Conservation (phyloP, 1,139 yeast genomes). For the Taiozyma onychis region DNA sequence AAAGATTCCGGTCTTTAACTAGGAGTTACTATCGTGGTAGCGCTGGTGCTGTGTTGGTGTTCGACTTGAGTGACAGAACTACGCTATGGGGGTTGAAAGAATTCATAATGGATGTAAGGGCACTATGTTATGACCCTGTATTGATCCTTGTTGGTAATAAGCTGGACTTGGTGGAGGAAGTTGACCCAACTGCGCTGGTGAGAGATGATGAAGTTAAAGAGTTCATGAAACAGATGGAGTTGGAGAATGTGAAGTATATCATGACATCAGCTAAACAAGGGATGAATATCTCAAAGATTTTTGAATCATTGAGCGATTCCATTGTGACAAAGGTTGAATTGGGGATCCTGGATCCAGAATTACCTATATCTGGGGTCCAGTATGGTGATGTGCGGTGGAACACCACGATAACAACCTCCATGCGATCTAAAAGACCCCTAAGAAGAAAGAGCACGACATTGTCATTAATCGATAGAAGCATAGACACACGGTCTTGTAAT, state of each 20-base stretch:
- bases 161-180: constrained; percentile 29
- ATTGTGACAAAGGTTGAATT: constrained; percentile 38
- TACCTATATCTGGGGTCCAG: constrained; percentile 38
- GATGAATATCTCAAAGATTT: constrained; percentile 55
- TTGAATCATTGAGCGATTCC: constrained; percentile 37
- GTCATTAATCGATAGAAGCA: constrained; percentile 1
- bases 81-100: constrained; percentile 43
- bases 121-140: constrained; percentile 34
- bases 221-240: constrained; percentile 18
- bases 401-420: constrained; percentile 3
- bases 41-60: constrained; percentile 76
- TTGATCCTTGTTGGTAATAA: constrained; percentile 46
- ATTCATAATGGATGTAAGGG: constrained; percentile 44
- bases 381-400: constrained; percentile 41
- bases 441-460: constrained; percentile 3
- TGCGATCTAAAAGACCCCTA: neutral
- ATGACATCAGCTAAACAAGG: constrained; percentile 50
- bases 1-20: constrained; percentile 64
- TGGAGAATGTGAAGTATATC: constrained; percentile 28
- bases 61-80: constrained; percentile 56
- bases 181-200: constrained; percentile 26
- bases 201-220: constrained; percentile 30
- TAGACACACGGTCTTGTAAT: neutral
- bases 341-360: constrained; percentile 39
- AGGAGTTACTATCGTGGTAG: constrained; percentile 71